Evolutionary conservation across 495 filamentous ascomycete species (phyloP).

Genomic region (Aspergillus avenaceus): DNA sequence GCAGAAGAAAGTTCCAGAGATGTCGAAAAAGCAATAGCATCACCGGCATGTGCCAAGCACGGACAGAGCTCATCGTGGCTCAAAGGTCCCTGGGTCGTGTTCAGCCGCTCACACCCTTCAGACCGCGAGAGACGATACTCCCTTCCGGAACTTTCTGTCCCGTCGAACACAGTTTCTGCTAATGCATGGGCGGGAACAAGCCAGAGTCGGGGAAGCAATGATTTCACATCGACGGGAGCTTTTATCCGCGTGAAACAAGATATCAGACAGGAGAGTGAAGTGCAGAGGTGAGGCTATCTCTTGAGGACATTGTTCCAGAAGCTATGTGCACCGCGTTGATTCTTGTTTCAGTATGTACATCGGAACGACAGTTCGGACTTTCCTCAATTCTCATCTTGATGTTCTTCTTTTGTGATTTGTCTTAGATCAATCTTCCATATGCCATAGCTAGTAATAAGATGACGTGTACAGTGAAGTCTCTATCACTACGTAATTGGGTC

Average conservation of each 20-base stretch:
- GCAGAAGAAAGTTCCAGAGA: constrained; percentile 10
- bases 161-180: constrained; percentile 27
- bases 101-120: constrained; percentile 7
- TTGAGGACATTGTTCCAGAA: not conserved
- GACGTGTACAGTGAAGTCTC: too few species aligned
- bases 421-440: too few species aligned
- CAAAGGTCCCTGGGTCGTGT: constrained; percentile 7
- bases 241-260: constrained; percentile 38
- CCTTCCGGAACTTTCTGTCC: constrained; percentile 17
- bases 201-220: constrained; percentile 21
- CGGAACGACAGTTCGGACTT: too few species aligned
- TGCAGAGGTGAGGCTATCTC: constrained; percentile 14
- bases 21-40: constrained; percentile 21
- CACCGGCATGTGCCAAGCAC: not conserved
- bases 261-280: constrained; percentile 36
- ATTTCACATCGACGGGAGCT: constrained; percentile 13
- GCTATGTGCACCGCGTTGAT: not conserved
- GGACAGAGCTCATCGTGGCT: constrained; percentile 13
- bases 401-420: too few species aligned
- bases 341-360: too few species aligned
- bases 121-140: constrained; percentile 9
- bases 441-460: too few species aligned
- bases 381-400: too few species aligned
- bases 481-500: not conserved
- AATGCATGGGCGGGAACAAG: constrained; percentile 36